phyloP scores from a whole-genome alignment of 1,284 basidiomycete species.

The Papiliotrema terrestris region DNA sequence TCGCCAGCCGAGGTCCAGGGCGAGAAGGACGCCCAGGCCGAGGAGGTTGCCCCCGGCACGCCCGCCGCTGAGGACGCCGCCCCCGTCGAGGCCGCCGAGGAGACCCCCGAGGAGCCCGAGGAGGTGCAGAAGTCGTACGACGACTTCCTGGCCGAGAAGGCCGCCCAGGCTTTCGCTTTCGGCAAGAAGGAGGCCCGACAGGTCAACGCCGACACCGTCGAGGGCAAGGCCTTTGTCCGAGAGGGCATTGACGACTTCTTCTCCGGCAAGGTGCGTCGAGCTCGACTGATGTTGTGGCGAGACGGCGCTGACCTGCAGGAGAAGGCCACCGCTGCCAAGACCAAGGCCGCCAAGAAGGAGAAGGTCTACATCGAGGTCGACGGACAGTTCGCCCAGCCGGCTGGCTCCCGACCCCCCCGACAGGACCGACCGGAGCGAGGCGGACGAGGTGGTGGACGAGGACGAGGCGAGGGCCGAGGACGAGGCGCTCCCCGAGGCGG shows the following conservation, averaged over 20 bases:
- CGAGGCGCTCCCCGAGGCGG: constrained; percentile 46
- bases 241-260: constrained; percentile 47
- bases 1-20: constrained; percentile 49
- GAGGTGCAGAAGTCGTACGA: constrained; percentile 70
- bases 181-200: constrained; percentile 35
- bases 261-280: constrained; percentile 44
- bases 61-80: constrained; percentile 34
- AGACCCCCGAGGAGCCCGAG: constrained; percentile 68
- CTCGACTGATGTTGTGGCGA: not conserved
- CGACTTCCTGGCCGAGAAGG: constrained; percentile 49
- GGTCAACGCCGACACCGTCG: constrained; percentile 23
- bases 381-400: constrained; percentile 46
- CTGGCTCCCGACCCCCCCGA: constrained; percentile 30
- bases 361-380: constrained; percentile 50
- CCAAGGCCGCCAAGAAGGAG: constrained; percentile 45
- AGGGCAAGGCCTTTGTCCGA: constrained; percentile 42
- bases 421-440: constrained; percentile 17
- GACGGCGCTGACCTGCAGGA: constrained; percentile 14
- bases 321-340: constrained; percentile 30
- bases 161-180: constrained; percentile 34
- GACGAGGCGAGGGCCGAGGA: constrained; percentile 26
- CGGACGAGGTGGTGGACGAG: constrained; percentile 20
- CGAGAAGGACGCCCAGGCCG: constrained; percentile 50
- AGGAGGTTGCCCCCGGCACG: constrained; percentile 41
- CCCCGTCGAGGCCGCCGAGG: constrained; percentile 30